Conservation (phyloP, 2,329 filamentous ascomycete genomes). For the Phialophora verrucosa region DNA sequence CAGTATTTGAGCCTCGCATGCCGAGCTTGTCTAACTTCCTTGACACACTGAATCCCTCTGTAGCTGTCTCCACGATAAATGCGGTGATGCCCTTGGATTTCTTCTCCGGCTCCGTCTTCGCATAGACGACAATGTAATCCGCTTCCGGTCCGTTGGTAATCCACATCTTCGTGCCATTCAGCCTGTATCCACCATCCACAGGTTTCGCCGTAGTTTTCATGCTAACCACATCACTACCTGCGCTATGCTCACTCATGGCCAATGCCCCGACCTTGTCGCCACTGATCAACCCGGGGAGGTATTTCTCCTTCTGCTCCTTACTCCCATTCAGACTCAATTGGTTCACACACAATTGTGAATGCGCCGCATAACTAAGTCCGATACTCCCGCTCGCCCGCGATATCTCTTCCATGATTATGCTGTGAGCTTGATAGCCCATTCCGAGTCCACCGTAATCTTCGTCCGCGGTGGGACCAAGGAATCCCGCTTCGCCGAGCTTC, state of each 20-base stretch:
- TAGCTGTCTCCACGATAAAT: conserved; percentile 77
- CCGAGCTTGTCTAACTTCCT: conserved; percentile 97
- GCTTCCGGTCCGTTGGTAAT: conserved; percentile 97
- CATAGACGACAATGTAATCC: conserved; percentile 93
- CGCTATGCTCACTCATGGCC: conserved; percentile 92
- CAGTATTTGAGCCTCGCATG: conserved; percentile 96
- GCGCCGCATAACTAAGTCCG: conserved; percentile 90
- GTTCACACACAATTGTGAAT: conserved; percentile 95
- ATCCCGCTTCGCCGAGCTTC: conserved; percentile 87
- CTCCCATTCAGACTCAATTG: conserved; percentile 90
- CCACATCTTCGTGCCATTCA: conserved; percentile 98
- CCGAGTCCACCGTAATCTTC: conserved; percentile 87
- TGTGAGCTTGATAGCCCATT: conserved; percentile 97
- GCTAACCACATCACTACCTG: conserved; percentile 90
- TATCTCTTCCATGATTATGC: conserved; percentile 92
- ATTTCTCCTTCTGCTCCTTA: conserved; percentile 76
- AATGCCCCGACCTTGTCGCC: conserved; percentile 83
- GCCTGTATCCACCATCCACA: conserved; percentile 81
- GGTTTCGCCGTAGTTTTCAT: conserved; percentile 86
- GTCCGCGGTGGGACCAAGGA: conserved; percentile 91
- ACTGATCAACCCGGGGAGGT: conserved; percentile 78
- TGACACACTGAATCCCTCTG: conserved; percentile 80
- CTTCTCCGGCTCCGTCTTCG: conserved; percentile 82
- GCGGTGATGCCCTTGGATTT: conserved; percentile 92
- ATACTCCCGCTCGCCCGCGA: conserved; percentile 81